Conservation (phyloP, 495 filamentous ascomycete genomes). For the Aspergillus cavernicola region DNA sequence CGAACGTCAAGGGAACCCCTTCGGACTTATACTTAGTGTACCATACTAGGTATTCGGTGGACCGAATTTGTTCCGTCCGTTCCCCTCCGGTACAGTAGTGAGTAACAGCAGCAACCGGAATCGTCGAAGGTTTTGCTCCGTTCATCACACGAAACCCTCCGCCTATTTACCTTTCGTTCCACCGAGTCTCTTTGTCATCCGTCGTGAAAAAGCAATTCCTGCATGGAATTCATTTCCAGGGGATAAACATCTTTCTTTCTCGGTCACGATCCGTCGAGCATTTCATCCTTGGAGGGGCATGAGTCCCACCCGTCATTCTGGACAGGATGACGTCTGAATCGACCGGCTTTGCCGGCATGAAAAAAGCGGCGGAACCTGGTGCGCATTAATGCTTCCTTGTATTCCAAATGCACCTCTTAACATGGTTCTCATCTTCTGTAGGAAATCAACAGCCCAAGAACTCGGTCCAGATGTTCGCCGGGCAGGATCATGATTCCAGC, state of each 20-base stretch:
- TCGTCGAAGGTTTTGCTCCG: constrained; percentile 19
- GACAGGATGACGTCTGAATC: constrained; percentile 45
- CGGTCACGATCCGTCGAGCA: not conserved
- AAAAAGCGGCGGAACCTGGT: constrained; percentile 32
- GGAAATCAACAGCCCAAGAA: constrained; percentile 20
- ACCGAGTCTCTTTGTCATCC: constrained; percentile 2
- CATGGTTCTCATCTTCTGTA: constrained; percentile 16
- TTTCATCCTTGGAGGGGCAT: constrained; percentile 30
- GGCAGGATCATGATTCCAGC: constrained; percentile 22
- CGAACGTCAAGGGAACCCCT: too few species aligned
- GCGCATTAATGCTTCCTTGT: constrained; percentile 24
- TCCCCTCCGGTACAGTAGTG: constrained; percentile 10
- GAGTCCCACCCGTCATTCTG: constrained; percentile 33
- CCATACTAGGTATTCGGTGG: too few species aligned
- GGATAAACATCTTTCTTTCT: not conserved
- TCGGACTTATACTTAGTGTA: too few species aligned
- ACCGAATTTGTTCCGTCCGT: constrained; percentile 17
- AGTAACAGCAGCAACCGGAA: constrained; percentile 19
- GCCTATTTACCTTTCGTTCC: constrained; percentile 11
- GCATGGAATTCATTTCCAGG: not conserved
- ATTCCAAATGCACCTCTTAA: constrained; percentile 14
- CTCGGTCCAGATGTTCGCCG: constrained; percentile 24
- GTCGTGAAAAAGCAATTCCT: not conserved
- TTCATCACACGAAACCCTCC: constrained; percentile 19
- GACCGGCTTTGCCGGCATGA: constrained; percentile 27